These are phyloP conservation scores for Pseudogymnoascus sp. DNA, from an alignment of 2,329 filamentous ascomycete species.

Conservation along the genomic window DNA sequence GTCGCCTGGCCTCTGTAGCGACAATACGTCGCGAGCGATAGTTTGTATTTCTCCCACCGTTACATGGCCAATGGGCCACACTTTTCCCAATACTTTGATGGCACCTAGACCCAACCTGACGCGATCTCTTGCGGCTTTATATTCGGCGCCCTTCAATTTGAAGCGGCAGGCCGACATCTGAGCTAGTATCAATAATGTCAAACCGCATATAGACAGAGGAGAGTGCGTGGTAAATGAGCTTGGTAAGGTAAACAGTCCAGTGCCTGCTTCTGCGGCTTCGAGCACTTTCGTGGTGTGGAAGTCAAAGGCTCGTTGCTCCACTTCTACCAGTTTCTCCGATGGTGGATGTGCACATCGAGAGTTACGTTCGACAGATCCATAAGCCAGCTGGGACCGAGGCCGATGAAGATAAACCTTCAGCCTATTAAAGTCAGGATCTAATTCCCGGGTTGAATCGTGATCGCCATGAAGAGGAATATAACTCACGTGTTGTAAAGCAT, in stretches of 20 bases:
- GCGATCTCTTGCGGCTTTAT: constrained; percentile 1
- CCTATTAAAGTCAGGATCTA: constrained; percentile 13
- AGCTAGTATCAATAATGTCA: background rate
- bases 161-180: constrained; percentile 4
- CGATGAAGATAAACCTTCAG: constrained; percentile 24
- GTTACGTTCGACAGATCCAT: constrained; percentile 20
- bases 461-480: background rate
- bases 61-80: background rate
- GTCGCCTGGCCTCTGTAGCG: background rate
- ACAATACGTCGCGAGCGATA: constrained; percentile 1
- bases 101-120: constrained; percentile 5
- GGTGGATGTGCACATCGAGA: constrained; percentile 22
- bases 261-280: background rate
- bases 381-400: constrained; percentile 23
- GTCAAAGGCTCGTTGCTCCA: background rate
- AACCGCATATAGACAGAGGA: background rate
- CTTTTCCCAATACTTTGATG: background rate
- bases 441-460: background rate
- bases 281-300: constrained; percentile 7
- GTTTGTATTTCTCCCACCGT: background rate
- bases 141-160: constrained; percentile 1
- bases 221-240: background rate
- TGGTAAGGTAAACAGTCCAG: constrained; percentile 3
- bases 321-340: background rate
- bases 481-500: constrained; percentile 34